A percentile compares a stretch with the other conserved stretches of the same genome.
Evolutionary conservation across 306 rosid species (phyloP).

Genomic region (Quercus glauca): DNA sequence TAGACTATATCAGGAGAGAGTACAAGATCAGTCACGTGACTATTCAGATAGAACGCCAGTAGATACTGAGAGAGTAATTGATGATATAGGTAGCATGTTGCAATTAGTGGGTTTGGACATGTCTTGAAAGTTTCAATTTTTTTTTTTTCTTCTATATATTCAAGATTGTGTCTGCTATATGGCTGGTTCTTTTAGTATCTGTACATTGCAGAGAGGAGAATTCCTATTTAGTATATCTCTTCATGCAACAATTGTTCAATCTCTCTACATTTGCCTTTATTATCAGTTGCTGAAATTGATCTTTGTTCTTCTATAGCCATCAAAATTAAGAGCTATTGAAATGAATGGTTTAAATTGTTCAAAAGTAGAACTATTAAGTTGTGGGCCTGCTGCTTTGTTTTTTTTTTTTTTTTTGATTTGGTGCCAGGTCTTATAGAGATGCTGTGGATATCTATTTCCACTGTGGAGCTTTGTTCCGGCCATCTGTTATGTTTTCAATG

Average conservation of each 20-base stretch:
- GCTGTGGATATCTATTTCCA: no score
- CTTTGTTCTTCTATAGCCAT: neutral
- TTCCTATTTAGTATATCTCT: neutral
- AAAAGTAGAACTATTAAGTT: neutral
- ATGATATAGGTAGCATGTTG: constrained; percentile 1
- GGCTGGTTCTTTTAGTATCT: neutral
- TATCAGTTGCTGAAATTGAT: neutral
- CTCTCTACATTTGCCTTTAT: neutral
- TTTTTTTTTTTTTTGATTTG: no score
- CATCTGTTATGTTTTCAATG: no score
- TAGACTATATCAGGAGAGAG: constrained; percentile 41
- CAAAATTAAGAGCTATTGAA: neutral
- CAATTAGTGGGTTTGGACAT: neutral
- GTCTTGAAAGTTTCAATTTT: neutral
- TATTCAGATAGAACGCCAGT: constrained; percentile 54
- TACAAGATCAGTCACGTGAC: constrained; percentile 52
- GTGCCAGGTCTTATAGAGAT: no score
- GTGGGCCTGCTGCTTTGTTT: no score
- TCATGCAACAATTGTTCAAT: neutral
- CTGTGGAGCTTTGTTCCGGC: no score
- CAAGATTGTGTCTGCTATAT: neutral
- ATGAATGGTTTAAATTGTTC: neutral
- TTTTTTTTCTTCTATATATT: neutral
- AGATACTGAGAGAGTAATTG: neutral
- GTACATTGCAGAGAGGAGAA: neutral